Evolutionary conservation across 352 stramenopile genomes (phyloP), one percentile per base, ranked within the genome.

Genomic region (Pythium angustatum): DNA sequence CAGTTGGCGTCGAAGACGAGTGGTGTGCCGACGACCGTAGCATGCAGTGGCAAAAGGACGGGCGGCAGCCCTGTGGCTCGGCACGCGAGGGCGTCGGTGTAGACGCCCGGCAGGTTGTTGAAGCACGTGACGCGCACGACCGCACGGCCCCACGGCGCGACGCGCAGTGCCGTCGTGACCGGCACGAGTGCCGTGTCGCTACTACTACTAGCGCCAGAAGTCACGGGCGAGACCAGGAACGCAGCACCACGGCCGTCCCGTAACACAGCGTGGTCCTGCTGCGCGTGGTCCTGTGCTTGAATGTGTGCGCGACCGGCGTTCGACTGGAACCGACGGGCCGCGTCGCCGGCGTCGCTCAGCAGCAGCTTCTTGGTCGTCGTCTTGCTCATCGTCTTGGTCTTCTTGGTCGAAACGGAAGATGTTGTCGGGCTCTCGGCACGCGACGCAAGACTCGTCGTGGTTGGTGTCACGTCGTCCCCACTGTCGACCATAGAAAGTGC

Each of bases 81-180:
- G 33, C 78, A 83, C 33, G 89, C 73, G 14, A 94, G 75, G 30
- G 82, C 80, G 62, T 93, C 83, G 2, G 73, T 55, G 68, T 88
- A 94, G 10, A 47, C 58, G 6, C 86, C 86, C 3, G 86, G 77
- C 71, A 92, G 85, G 72, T 93, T 91, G 73, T 87, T 92, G 67
- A 90, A 81, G 50, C 84, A 91, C 31, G 76, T 81, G 26, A 91
- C 55, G 14, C 58, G 52, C 11, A 90, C 71, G 11, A 88, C 59
- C 0, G 67, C 59, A 24, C 88, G 81, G 36, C 85, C 72, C 86
- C 86, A 93, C 12, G 83, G 73, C 2, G 74, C 54, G 41, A 93
- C 80, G 2, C 65, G 52, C 24, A 90, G 30, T 49, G 60, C 3
- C 21, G n/a, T n/a, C n/a, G 26, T 12, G 24, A 51, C 19, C 6